Base-by-base conservation (phyloP, 2,329 filamentous ascomycete species). In the Colletotrichum scovillei region DNA sequence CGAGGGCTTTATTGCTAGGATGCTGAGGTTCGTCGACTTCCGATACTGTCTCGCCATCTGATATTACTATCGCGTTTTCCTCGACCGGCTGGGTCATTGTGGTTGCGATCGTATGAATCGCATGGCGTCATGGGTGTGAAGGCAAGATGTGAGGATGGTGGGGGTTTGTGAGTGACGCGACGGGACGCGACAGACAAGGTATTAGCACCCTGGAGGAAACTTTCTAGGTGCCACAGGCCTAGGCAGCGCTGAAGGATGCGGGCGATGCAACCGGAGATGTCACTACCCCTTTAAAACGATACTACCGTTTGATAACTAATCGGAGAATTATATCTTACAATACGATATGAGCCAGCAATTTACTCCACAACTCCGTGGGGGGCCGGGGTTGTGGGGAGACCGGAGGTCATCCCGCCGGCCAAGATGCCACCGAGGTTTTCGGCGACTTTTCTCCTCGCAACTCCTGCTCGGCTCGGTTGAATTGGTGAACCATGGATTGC, bases 1-100 rank as follows among this genome's bases (percentile, higher is more conserved):
- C 74, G 4, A 74, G 58, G 1, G 76, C 56, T 16, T 75, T 78
- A 2, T 53, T 35, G 32, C 26, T 63, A 4, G 35, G 19, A 8
- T 35, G 16, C 4, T 11, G 53, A 14, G 53, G 14, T 4, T 67
- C 64, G 28, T 52, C 71, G 7, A 38, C 2, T 19, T 56, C 70
- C 2, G 60, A 60, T 24, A 38, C 49, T 12, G 70, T 60, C 14
- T 73, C 69, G 5, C 68, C 63, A 30, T 74, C 70, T 14, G 71
- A 75, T 28, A 67, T 64, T 2, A 74, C 42, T n/a, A 74, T 58
- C 4, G 71, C 3, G 3, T 5, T 12, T 14, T 42, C 8, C 53
- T 53, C 38, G 38, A 24, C 66, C 56, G 32, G 38, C 14, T 42
- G n/a, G 14, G 28, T 38, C 71, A 73, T 73, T 11, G 52, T 72